Evolutionary conservation across 73 alveolate species (phyloP).

Genomic region (Uronychia binucleata): DNA sequence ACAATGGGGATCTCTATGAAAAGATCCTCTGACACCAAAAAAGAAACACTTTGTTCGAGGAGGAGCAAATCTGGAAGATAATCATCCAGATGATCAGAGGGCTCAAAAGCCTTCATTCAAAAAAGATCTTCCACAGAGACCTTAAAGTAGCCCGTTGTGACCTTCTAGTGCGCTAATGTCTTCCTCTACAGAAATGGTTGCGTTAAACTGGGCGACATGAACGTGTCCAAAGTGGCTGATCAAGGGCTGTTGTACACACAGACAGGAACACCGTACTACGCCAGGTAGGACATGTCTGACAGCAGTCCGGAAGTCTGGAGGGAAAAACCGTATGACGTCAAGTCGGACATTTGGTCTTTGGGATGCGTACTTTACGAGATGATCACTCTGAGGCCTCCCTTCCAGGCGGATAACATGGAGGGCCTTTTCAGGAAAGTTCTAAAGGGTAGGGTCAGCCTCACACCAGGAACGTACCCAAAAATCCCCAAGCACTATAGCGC

Average conservation of each 20-base stretch:
- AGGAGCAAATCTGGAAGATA: constrained; percentile 40
- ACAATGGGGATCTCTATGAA: constrained; percentile 47
- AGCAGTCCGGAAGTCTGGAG: constrained; percentile 81
- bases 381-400: constrained; percentile 83
- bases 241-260: constrained; percentile 78
- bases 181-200: constrained; percentile 61
- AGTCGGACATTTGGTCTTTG: constrained; percentile 87
- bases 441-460: constrained; percentile 56
- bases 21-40: constrained; percentile 10
- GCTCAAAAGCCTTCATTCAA: constrained; percentile 22
- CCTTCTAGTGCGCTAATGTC: constrained; percentile 60
- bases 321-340: constrained; percentile 79
- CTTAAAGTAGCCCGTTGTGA: not conserved
- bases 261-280: constrained; percentile 84
- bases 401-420: constrained; percentile 80
- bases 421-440: constrained; percentile 75
- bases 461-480: not conserved
- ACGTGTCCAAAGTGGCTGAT: constrained; percentile 82
- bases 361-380: constrained; percentile 89
- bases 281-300: constrained; percentile 4
- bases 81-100: constrained; percentile 31
- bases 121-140: constrained; percentile 73
- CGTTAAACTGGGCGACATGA: constrained; percentile 87
- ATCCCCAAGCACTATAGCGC: not conserved
- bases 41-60: constrained; percentile 8